These are phyloP conservation scores for Eucalyptus cloeziana DNA, from an alignment of 345 rosid species.

Conservation along the genomic window DNA sequence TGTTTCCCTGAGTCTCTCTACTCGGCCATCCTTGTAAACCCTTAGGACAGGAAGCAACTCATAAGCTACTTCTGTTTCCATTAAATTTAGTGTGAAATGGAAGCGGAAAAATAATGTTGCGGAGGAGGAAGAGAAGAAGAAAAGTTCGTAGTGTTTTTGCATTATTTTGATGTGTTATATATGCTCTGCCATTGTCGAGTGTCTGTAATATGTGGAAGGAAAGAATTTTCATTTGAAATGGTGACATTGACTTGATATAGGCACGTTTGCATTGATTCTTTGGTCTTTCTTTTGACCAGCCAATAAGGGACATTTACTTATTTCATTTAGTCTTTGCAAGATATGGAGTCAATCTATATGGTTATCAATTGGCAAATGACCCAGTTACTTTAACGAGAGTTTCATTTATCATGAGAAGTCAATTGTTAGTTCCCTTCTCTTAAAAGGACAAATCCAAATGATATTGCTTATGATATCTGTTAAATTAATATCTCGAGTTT, in stretches of 20 bases:
- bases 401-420: background rate
- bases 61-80: constrained; percentile 1
- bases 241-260: background rate
- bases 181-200: background rate
- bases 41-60: constrained; percentile 3
- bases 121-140: background rate
- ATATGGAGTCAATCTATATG: background rate
- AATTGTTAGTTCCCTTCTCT: background rate
- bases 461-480: background rate
- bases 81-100: background rate
- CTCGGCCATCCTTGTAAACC: constrained; percentile 12
- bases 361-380: background rate
- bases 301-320: background rate
- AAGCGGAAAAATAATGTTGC: background rate
- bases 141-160: background rate
- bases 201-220: background rate
- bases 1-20: constrained; percentile 18
- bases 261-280: background rate
- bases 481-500: too few relatives aligned
- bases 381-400: background rate
- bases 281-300: background rate
- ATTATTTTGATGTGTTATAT: background rate
- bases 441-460: background rate
- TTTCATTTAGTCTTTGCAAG: background rate
- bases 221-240: background rate